Base-by-base conservation (phyloP, 2,329 filamentous ascomycete species). In the Tothia fuscella region DNA sequence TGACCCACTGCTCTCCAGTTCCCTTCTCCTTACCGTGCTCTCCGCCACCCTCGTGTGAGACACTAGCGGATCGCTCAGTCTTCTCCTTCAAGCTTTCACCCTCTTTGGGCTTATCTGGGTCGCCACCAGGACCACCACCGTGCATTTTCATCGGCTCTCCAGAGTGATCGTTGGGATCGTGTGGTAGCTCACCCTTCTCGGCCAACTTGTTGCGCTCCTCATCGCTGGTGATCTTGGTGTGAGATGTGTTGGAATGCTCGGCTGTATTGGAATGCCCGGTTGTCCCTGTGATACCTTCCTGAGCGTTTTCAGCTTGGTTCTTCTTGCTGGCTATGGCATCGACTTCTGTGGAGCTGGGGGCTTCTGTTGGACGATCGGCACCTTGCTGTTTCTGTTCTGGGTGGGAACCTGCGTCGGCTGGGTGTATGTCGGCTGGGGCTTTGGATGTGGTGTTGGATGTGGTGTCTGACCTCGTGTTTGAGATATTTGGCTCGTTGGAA, bases 1-100 rank as follows among this genome's bases (percentile, higher is more conserved):
- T 73, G 47, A 79, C 66, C 45, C 71, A 72, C 50, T 72, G 53
- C 54, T 76, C 70, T 5, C 74, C 74, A 0, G 70, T 75, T 46
- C 58, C 63, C 49, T 61, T 50, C 43, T 49, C 48, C 42, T 51
- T 50, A 41, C 47, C 51, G 37, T 50, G 48, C 43, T 50, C 48
- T 43, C 55, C 46, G 44, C 50, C 51, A 22, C 50, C 51, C 25
- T 46, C 44, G 17, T 46, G 35, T 10, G 42, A 46, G 22, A 33
- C 45, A 30, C 48, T 45, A n/a, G 41, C 47, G n/a, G 48, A 50
- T 10, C 51, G 50, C 30, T 51, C 46, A 5, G 35, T 28, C 7
- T 46, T 19, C 46, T 48, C 49, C 7, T 43, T 44, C 34, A 48
- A 22, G 36, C 20, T 9, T 13, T 19, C 14, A 12, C 24, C 40